These are phyloP conservation scores for Solanum chilense DNA, from an alignment of 257 asterid species.

Conservation along the genomic window DNA sequence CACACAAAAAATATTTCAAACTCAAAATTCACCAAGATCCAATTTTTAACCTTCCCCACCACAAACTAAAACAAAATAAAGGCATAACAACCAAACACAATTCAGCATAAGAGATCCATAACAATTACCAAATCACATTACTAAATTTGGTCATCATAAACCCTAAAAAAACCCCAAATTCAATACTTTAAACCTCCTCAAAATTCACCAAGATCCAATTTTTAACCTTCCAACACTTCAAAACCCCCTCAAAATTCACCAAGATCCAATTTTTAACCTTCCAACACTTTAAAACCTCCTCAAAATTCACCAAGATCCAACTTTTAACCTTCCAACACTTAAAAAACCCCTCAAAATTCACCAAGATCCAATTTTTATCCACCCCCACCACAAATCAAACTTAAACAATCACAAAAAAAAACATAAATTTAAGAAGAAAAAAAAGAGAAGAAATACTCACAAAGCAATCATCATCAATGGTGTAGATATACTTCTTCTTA, in stretches of 20 bases:
- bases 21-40: slow-evolving; percentile 7
- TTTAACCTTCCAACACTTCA: background rate
- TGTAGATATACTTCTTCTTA: slow-evolving; percentile 70
- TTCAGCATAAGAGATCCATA: background rate
- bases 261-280: background rate
- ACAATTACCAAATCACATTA: background rate
- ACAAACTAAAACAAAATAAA: background rate
- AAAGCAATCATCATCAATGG: slow-evolving; percentile 83
- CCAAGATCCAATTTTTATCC: background rate
- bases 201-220: slow-evolving; percentile 8
- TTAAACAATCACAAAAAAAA: background rate
- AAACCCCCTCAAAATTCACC: too few species aligned
- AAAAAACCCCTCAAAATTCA: background rate
- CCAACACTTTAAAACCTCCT: background rate
- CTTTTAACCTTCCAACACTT: background rate
- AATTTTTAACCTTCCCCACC: background rate
- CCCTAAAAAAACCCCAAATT: background rate
- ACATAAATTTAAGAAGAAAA: background rate
- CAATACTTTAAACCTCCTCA: background rate
- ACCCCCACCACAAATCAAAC: background rate
- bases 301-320: slow-evolving; percentile 5
- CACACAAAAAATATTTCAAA: fast-evolving
- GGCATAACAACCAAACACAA: background rate
- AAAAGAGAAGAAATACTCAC: slow-evolving; percentile 20
- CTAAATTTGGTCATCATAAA: background rate